Evolutionary conservation across 2,329 filamentous ascomycete genomes (phyloP).

Genomic region (Parasarocladium wereldwijsianum): DNA sequence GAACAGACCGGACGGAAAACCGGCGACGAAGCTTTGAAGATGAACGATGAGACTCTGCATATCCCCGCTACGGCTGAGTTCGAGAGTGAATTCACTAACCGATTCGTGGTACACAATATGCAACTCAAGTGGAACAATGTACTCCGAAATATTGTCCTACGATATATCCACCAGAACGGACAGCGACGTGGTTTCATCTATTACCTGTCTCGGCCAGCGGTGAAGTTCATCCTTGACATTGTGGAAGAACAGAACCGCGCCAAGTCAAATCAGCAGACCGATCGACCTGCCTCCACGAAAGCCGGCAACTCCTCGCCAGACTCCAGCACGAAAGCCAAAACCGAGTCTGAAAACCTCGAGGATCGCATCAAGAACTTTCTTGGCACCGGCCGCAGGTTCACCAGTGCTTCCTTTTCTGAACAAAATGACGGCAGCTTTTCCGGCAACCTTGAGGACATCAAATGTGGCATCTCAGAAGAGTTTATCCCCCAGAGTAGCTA

Average conservation of each 20-base stretch:
- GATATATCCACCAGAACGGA: conserved; percentile 94
- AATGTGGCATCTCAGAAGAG: conserved; percentile 68
- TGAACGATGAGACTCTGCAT: conserved; percentile 47
- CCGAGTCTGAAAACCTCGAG: conserved; percentile 46
- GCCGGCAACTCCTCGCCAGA: conserved; percentile 17
- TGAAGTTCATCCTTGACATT: conserved; percentile 97
- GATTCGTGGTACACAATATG: conserved; percentile 94
- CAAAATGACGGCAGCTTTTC: conserved; percentile 18
- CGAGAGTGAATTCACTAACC: conserved; percentile 90
- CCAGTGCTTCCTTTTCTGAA: conserved; percentile 24
- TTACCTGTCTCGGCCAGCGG: conserved; percentile 86
- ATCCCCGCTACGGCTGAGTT: conserved; percentile 64
- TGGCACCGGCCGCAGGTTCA: conserved; percentile 69
- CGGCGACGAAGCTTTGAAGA: conserved; percentile 15
- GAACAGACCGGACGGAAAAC: not conserved
- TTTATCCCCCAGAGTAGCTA: conserved; percentile 89
- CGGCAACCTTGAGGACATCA: conserved; percentile 45
- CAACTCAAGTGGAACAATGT: conserved; percentile 98
- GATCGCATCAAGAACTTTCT: conserved; percentile 78
- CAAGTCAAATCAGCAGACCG: conserved; percentile 25
- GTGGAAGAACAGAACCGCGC: conserved; percentile 83
- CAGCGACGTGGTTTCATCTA: conserved; percentile 94
- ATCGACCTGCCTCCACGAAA: not conserved
- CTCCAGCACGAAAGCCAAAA: conserved; percentile 34
- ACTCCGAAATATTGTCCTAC: conserved; percentile 85